Percentiles rank a stretch among this genome's conserved stretches.
phyloP scores from a whole-genome alignment of 768 basidiomycete genomes.

The Russula sp. region DNA sequence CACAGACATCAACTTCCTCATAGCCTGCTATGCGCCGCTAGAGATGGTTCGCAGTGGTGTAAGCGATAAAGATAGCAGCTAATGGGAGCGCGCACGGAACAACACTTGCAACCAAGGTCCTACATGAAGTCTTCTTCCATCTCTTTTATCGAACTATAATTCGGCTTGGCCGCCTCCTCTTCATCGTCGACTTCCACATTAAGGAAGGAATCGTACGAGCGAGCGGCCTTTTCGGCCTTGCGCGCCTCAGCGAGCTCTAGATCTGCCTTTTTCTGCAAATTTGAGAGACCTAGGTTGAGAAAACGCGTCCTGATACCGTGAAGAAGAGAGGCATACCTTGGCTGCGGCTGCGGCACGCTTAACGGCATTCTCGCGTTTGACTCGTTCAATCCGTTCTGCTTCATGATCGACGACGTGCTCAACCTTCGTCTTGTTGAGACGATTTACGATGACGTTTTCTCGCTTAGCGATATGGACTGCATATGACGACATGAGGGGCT shows the following conservation, averaged over 20 bases:
- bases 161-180: slow-evolving; percentile 41
- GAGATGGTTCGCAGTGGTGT: background rate
- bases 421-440: slow-evolving; percentile 89
- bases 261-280: slow-evolving; percentile 71
- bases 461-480: slow-evolving; percentile 75
- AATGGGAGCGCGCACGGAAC: background rate
- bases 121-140: slow-evolving; percentile 90
- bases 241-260: slow-evolving; percentile 67
- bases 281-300: background rate
- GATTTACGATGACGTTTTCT: slow-evolving; percentile 87
- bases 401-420: slow-evolving; percentile 89
- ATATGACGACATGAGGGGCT: background rate
- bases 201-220: slow-evolving; percentile 84
- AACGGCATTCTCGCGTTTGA: slow-evolving; percentile 69
- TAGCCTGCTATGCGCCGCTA: background rate
- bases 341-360: slow-evolving; percentile 62
- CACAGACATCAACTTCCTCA: background rate
- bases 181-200: slow-evolving; percentile 58
- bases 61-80: background rate
- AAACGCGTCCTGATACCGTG: background rate
- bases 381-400: slow-evolving; percentile 74
- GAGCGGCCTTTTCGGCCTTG: slow-evolving; percentile 82
- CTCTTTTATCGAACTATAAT: slow-evolving; percentile 62
- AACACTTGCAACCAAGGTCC: background rate
- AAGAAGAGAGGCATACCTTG: slow-evolving; percentile 47